Evolutionary conservation across 108 stramenopile genomes (phyloP), one percentile per base, ranked within the genome.

Genomic region (Asterionellopsis glacialis): DNA sequence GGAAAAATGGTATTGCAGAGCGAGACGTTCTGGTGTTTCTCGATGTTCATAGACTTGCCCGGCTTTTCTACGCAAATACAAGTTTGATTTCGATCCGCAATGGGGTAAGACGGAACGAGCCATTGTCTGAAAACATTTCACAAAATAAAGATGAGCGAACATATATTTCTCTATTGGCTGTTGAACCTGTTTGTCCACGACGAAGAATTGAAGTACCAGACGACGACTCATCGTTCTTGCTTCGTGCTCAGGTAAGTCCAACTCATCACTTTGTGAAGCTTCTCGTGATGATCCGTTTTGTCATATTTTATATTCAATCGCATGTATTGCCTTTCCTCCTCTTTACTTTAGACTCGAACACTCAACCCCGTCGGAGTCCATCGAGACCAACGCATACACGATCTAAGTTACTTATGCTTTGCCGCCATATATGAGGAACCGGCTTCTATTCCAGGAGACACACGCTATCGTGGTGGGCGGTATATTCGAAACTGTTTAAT

Each of bases 191-290:
- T 38, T 65, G 79, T 12, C 47, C 67, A 9, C 51, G 85, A 42
- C 71, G 87, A 27, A 79, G 77, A 22, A 75, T 88, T 49, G 91
- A 88, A 63, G 75, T 92, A 25, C 91, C 91, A 9, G 87, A 92
- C 49, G 91, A 92, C 55, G 91, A 92, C 67, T 92, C 91, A 21
- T 92, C 91, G 3, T 92, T 92, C 69, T 60, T 92, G 21, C 61
- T 89, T 27, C 67, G 85, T 42, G 85, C 83, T 47, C 87, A 87
- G 74, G 75, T 72, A 62, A 28, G 71, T 38, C 11, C n/a, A 15
- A 33, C n/a, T n/a, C n/a, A 26, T 18, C 13, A 11, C 18, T 25
- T 18, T 49, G n/a, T n/a, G n/a, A n/a, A n/a, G n/a, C n/a, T n/a
- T n/a, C n/a, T n/a, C n/a, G n/a, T n/a, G n/a, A n/a, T n/a, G n/a